Base-by-base conservation (phyloP, 208 protist species). In the Crithidia sp. region DNA sequence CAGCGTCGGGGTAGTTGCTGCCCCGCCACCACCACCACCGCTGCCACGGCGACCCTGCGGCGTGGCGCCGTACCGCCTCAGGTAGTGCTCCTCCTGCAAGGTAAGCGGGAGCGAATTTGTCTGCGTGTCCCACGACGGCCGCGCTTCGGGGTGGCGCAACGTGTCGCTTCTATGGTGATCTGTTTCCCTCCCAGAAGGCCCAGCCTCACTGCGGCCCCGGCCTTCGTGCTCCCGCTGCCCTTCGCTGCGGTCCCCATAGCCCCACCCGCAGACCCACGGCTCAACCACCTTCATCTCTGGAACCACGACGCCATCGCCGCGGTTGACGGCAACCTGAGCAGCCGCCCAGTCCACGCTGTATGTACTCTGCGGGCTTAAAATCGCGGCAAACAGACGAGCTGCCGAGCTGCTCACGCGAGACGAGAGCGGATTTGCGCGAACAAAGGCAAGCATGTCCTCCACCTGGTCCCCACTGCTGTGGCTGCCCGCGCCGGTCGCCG, bases 321-420 rank as follows among this genome's bases (percentile, higher is more conserved):
- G 82, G 9, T 49, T 53, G 14, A 79, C 71, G 14, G 85, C 75
- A 19, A 67, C 62, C 14, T 67, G 72, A 5, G 76, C 79, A 7
- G 69, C 79, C 3, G 61, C 62, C 83, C 85, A 90, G 75, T 90
- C 77, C 43, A 87, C 68, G 2, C 49, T 57, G 60, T 86, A 87
- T 47, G 71, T 56, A 36, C 81, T 86, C 41, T 76, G 58, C 39
- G 65, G 52, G 7, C 74, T 84, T 5, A 86, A 55, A 7, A 90
- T 28, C 7, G 80, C 70, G 12, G 79, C 57, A 70, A 76, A 90
- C 12, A 86, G 62, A 12, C 82, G 78, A 5, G 65, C 63, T 6
- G 68, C 45, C 4, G 79, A 71, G 13, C 67, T 44, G 62, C 49
- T 47, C 19, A 79, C 16, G 19, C 65, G 41, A 28, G 36, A n/a